Percentiles rank a stretch among this genome's conserved stretches.
These are phyloP conservation scores for Phytophthora megakarya DNA, from an alignment of 352 stramenopile genomes.

Conservation along the genomic window DNA sequence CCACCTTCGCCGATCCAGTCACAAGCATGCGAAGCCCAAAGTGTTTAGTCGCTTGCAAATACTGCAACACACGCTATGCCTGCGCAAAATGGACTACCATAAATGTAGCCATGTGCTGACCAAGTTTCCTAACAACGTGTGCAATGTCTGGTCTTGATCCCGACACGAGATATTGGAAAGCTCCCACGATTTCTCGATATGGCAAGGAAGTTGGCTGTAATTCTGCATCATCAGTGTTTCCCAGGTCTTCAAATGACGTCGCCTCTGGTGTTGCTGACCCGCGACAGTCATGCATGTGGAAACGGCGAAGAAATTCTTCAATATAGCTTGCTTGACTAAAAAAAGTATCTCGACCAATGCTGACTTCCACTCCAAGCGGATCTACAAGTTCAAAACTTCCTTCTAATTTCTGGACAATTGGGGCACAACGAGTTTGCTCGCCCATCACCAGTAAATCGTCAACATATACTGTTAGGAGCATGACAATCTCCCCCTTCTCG, in stretches of 20 bases:
- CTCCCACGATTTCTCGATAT: background rate
- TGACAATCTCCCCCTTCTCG: slow-evolving; percentile 8
- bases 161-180: background rate
- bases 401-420: background rate
- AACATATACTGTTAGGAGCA: slow-evolving; percentile 5
- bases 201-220: background rate
- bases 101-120: background rate
- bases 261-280: background rate
- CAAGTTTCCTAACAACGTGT: background rate
- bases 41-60: background rate
- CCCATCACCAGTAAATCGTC: background rate
- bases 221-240: background rate
- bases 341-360: background rate
- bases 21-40: background rate
- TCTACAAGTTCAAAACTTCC: background rate
- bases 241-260: background rate
- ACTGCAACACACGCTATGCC: background rate
- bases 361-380: slow-evolving; percentile 5
- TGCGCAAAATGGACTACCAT: background rate
- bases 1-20: background rate
- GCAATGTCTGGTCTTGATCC: background rate
- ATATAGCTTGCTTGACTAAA: background rate
- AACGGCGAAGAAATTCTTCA: background rate
- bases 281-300: background rate
- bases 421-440: background rate